Conservation (phyloP, 2,329 filamentous ascomycete genomes). For the Leptographium radiaticola region DNA sequence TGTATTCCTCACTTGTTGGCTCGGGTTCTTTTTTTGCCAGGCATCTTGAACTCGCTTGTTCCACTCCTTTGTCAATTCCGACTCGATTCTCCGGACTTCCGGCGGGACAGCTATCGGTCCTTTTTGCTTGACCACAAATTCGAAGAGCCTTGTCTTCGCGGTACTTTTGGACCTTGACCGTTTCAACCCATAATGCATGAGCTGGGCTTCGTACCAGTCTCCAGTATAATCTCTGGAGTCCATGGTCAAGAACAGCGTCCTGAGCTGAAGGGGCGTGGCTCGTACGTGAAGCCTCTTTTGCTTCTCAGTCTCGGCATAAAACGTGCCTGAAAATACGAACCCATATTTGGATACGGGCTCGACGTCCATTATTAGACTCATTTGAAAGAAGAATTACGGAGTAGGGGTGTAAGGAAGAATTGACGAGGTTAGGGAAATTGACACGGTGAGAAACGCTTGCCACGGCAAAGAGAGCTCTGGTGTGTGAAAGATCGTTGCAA, state of each 20-base stretch:
- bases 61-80: slow-evolving; percentile 44
- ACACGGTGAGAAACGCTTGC: too few relatives aligned
- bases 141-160: slow-evolving; percentile 43
- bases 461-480: too few relatives aligned
- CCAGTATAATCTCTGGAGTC: slow-evolving; percentile 34
- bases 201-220: slow-evolving; percentile 50
- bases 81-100: slow-evolving; percentile 34
- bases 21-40: neutral
- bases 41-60: neutral
- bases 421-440: too few relatives aligned
- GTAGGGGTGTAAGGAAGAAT: too few relatives aligned
- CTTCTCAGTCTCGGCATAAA: slow-evolving; percentile 29
- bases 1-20: neutral
- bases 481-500: too few relatives aligned
- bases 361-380: slow-evolving; percentile 5
- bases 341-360: slow-evolving; percentile 20
- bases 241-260: slow-evolving; percentile 28
- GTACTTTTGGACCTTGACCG: slow-evolving; percentile 43
- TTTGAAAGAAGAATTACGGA: too few relatives aligned
- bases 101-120: slow-evolving; percentile 34
- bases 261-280: slow-evolving; percentile 28
- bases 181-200: slow-evolving; percentile 47
- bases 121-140: slow-evolving; percentile 31
- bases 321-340: slow-evolving; percentile 28
- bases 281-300: slow-evolving; percentile 29